phyloP scores from a whole-genome alignment of 371 early-diverging fungal genomes.

The Smittium mucronatum region DNA sequence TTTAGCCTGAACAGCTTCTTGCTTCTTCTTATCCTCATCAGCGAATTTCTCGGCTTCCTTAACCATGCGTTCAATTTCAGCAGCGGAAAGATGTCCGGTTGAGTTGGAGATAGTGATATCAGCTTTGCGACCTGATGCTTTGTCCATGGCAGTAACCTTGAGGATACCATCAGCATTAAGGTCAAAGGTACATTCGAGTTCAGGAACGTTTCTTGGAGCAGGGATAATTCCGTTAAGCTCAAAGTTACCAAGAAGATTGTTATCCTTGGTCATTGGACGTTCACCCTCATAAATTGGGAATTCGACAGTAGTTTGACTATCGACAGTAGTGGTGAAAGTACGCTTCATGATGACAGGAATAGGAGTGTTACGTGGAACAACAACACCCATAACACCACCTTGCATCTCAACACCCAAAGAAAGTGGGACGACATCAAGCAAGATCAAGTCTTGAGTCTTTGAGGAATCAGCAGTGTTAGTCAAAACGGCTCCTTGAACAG shows the following conservation, averaged over 20 bases:
- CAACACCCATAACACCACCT: constrained; percentile 92
- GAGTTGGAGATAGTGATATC: constrained; percentile 97
- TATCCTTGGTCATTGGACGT: constrained; percentile 92
- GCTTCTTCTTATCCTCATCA: constrained; percentile 84
- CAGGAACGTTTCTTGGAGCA: constrained; percentile 92
- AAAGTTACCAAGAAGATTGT: constrained; percentile 94
- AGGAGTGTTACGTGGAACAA: constrained; percentile 94
- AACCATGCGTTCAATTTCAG: constrained; percentile 95
- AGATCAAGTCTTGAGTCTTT: constrained; percentile 70
- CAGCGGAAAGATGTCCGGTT: constrained; percentile 92
- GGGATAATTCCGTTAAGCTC: constrained; percentile 91
- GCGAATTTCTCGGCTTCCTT: constrained; percentile 89
- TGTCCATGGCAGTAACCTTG: constrained; percentile 92
- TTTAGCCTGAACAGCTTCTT: constrained; percentile 77
- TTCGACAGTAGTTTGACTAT: constrained; percentile 96
- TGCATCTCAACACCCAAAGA: constrained; percentile 82
- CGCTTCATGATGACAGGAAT: constrained; percentile 96
- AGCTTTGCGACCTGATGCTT: constrained; percentile 87
- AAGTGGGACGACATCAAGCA: constrained; percentile 74
- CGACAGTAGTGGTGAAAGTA: constrained; percentile 93
- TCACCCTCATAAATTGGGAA: constrained; percentile 98
- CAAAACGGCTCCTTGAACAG: constrained; percentile 93
- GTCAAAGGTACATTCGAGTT: constrained; percentile 97
- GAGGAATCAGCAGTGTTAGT: constrained; percentile 57
- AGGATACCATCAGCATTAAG: constrained; percentile 97